Percentiles rank a stretch among this genome's conserved stretches.
Conservation (phyloP, 2,329 filamentous ascomycete species). For the Penicillium sp. region DNA sequence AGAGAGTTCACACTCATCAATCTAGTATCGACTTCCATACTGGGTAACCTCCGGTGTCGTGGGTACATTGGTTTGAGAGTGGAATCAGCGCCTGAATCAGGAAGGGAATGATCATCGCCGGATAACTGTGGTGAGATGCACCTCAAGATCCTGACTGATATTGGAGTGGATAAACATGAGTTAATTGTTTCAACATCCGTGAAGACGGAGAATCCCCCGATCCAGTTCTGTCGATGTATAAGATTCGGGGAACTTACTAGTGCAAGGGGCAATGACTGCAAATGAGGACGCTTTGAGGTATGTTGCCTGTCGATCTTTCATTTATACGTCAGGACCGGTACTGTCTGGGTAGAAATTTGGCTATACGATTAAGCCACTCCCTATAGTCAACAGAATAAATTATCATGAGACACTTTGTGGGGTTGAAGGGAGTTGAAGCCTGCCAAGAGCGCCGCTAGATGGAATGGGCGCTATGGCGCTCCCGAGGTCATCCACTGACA, state of each 20-base stretch:
- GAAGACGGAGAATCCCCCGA: slow-evolving; percentile 12
- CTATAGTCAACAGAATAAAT: not conserved
- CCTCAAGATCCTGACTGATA: slow-evolving; percentile 5
- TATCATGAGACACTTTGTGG: slow-evolving; percentile 13
- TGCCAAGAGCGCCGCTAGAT: slow-evolving; percentile 8
- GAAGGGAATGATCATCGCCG: slow-evolving; percentile 18
- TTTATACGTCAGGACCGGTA: not conserved
- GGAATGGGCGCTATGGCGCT: slow-evolving; percentile 7
- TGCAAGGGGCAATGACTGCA: not conserved
- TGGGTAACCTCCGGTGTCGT: slow-evolving; percentile 9
- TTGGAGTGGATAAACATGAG: slow-evolving; percentile 1
- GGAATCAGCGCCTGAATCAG: slow-evolving; percentile 14
- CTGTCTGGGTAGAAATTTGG: not conserved
- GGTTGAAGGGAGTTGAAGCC: slow-evolving; percentile 5
- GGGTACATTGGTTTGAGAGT: slow-evolving; percentile 14
- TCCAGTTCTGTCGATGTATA: slow-evolving; percentile 3
- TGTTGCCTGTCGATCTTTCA: not conserved
- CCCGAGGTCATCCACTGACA: not conserved
- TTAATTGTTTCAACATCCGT: slow-evolving; percentile 12
- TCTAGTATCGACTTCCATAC: slow-evolving; percentile 13
- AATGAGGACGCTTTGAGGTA: not conserved
- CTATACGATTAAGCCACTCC: not conserved
- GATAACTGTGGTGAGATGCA: not conserved
- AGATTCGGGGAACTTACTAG: not conserved
- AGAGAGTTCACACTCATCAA: slow-evolving; percentile 8